Evolutionary conservation across 768 basidiomycete species (phyloP).

Genomic region (Phallus indusiatus): DNA sequence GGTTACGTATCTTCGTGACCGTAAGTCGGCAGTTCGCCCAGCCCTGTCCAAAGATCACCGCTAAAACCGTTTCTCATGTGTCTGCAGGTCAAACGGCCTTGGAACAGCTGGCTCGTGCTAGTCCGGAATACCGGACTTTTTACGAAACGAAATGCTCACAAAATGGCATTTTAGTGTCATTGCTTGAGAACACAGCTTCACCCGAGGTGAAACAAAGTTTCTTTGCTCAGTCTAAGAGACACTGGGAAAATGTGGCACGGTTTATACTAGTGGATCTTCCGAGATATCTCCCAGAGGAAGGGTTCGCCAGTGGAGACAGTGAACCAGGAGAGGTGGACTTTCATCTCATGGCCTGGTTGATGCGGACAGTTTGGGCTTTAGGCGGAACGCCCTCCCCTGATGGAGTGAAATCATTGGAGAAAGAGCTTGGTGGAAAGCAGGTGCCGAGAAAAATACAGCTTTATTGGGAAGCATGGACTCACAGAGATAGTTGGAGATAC

Average conservation of each 20-base stretch:
- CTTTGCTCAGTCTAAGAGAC: constrained; percentile 28
- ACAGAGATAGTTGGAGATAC: constrained; percentile 34
- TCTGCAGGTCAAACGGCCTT: constrained; percentile 35
- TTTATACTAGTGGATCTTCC: constrained; percentile 35
- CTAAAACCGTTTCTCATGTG: background rate
- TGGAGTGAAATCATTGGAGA: constrained; percentile 29
- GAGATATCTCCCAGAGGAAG: constrained; percentile 28
- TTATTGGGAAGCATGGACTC: constrained; percentile 38
- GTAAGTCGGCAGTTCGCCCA: constrained; percentile 26
- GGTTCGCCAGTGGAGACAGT: constrained; percentile 37
- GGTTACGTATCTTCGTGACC: constrained; percentile 26
- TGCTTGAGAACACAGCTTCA: constrained; percentile 32
- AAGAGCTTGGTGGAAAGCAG: constrained; percentile 25
- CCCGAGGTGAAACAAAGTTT: constrained; percentile 28
- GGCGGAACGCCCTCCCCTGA: constrained; percentile 30
- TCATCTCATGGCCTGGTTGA: constrained; percentile 45
- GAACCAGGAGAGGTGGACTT: constrained; percentile 44
- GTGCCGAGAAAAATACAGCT: constrained; percentile 29
- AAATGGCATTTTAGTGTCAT: constrained; percentile 31
- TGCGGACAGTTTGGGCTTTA: constrained; percentile 31
- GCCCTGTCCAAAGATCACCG: background rate
- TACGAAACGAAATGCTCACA: constrained; percentile 32
- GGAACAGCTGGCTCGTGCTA: constrained; percentile 24
- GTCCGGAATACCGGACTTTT: constrained; percentile 31
- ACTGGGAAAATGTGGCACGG: constrained; percentile 28